Evolutionary conservation across 225 moss, liverwort and hornwort species (phyloP).

Genomic region (Straminergon stramineum): DNA sequence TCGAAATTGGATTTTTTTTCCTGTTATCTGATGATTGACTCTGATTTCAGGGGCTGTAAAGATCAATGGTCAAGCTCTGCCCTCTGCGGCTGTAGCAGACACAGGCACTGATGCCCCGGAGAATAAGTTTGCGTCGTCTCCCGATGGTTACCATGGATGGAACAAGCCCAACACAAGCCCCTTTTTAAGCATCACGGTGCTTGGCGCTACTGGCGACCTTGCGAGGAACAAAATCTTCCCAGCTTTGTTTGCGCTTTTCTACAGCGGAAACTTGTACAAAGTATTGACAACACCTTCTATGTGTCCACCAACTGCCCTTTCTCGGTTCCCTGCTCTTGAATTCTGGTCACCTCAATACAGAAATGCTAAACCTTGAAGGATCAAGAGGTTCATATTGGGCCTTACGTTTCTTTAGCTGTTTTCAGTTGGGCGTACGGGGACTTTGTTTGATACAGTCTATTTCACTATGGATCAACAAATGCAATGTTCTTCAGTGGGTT

Average conservation of each 20-base stretch:
- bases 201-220: slow-evolving; percentile 89
- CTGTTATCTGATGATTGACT: background rate
- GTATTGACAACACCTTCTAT: slow-evolving; percentile 2
- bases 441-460: background rate
- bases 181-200: slow-evolving; percentile 47
- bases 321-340: background rate
- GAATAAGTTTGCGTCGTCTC: background rate
- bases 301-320: background rate
- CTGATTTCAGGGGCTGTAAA: background rate
- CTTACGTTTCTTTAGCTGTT: background rate
- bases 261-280: slow-evolving; percentile 55
- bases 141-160: slow-evolving; percentile 44
- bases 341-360: background rate
- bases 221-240: slow-evolving; percentile 91
- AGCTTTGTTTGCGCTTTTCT: slow-evolving; percentile 81
- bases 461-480: background rate
- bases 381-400: background rate
- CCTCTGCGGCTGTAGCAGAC: background rate
- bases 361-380: background rate
- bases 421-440: background rate
- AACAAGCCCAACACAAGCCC: slow-evolving; percentile 37
- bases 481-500: background rate
- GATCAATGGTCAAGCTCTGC: slow-evolving; percentile 28
- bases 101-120: background rate
- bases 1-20: background rate